Percentiles rank a stretch among this genome's conserved stretches.
phyloP scores from a whole-genome alignment of 495 filamentous ascomycete species.

The Penicillium taxi region DNA sequence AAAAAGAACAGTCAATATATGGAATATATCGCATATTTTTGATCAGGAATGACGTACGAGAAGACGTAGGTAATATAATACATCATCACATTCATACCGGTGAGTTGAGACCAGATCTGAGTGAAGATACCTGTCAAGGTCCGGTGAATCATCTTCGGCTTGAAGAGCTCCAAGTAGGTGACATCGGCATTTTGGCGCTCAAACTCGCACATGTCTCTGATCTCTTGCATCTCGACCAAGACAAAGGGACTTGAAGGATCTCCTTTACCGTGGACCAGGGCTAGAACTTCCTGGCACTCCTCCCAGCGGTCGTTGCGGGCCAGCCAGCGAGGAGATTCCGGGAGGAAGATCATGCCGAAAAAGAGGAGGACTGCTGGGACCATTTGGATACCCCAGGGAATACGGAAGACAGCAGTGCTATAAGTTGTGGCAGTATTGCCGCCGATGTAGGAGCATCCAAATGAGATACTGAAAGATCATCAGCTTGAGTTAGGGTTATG shows the following conservation, averaged over 20 bases:
- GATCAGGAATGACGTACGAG: too few species aligned
- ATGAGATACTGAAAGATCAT: slow-evolving; percentile 42
- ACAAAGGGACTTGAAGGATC: slow-evolving; percentile 54
- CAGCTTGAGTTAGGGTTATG: neutral
- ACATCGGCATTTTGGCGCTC: slow-evolving; percentile 48
- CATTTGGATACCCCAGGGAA: slow-evolving; percentile 73
- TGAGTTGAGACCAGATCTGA: slow-evolving; percentile 69
- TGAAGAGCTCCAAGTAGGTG: slow-evolving; percentile 56
- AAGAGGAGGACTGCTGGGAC: slow-evolving; percentile 60
- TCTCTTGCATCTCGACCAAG: slow-evolving; percentile 51
- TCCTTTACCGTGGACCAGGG: slow-evolving; percentile 60
- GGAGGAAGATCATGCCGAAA: slow-evolving; percentile 54
- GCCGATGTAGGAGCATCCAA: slow-evolving; percentile 54
- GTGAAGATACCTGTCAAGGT: slow-evolving; percentile 59
- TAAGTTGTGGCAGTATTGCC: slow-evolving; percentile 14
- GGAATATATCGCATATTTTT: too few species aligned
- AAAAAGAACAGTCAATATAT: too few species aligned
- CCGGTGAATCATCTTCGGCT: slow-evolving; percentile 56
- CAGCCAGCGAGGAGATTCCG: slow-evolving; percentile 73
- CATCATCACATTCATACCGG: slow-evolving; percentile 75
- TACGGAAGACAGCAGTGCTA: slow-evolving; percentile 53
- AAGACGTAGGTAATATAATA: too few species aligned
- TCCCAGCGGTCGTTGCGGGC: slow-evolving; percentile 69
- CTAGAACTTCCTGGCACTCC: slow-evolving; percentile 54
- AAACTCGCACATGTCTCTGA: slow-evolving; percentile 53